phyloP scores from a whole-genome alignment of 306 rosid species.

The Cucurbita pepo region DNA sequence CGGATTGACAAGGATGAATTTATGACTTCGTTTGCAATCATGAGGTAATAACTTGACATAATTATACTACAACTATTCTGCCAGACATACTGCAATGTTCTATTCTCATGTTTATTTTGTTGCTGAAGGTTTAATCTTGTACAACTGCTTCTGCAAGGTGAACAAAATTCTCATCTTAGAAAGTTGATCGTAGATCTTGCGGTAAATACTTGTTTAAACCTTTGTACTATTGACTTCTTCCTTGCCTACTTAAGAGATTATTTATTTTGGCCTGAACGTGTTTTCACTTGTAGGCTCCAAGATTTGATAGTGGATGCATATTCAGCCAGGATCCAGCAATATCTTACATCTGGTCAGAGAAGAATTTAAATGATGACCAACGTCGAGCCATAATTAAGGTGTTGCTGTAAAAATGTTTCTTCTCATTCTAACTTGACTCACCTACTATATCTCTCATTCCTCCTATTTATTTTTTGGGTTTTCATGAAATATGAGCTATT shows the following conservation, averaged over 20 bases:
- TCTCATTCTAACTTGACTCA: background rate
- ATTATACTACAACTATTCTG: background rate
- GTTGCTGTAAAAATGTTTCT: conserved; percentile 1
- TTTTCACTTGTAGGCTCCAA: conserved; percentile 55
- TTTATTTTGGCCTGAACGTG: background rate
- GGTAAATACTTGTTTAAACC: conserved; percentile 19
- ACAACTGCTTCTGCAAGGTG: conserved; percentile 60
- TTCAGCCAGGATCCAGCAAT: conserved; percentile 91
- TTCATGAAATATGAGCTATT: background rate
- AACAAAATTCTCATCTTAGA: conserved; percentile 48
- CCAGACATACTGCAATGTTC: background rate
- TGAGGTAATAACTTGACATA: conserved; percentile 42
- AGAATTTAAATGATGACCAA: conserved; percentile 73
- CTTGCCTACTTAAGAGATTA: background rate
- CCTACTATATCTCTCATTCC: background rate
- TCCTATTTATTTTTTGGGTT: too few relatives aligned
- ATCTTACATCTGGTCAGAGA: conserved; percentile 66
- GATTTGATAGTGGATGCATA: conserved; percentile 68
- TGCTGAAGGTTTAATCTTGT: conserved; percentile 65
- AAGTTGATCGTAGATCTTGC: conserved; percentile 78
- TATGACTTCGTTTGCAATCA: conserved; percentile 60
- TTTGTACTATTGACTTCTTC: background rate
- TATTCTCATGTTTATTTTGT: conserved; percentile 19
- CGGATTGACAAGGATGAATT: conserved; percentile 70
- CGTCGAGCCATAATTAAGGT: conserved; percentile 89